Conservation (phyloP, 352 stramenopile genomes). For the Salisapilia sapeloensis region DNA sequence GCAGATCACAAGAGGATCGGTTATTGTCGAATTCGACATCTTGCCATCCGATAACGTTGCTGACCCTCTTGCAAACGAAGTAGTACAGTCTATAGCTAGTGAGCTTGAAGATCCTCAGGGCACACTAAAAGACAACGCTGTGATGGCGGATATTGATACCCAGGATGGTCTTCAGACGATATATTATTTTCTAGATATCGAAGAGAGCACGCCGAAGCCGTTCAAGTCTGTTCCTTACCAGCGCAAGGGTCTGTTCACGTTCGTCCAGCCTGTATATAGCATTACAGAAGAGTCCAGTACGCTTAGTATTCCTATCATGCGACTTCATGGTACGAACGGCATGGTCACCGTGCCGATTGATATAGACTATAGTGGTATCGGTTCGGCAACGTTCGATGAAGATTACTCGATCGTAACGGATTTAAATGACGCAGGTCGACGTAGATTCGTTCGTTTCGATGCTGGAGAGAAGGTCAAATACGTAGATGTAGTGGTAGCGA, state of each 20-base stretch:
- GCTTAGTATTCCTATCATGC: constrained; percentile 23
- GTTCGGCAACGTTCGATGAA: constrained; percentile 11
- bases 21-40: constrained; percentile 48
- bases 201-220: no score
- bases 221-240: no score
- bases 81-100: constrained; percentile 15
- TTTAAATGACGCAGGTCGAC: no score
- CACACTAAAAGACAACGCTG: constrained; percentile 6
- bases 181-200: no score
- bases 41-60: constrained; percentile 23
- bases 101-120: constrained; percentile 22
- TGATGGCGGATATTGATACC: constrained; percentile 8
- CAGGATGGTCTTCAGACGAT: no score
- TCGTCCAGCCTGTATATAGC: constrained; percentile 26
- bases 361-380: constrained; percentile 11
- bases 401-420: constrained; percentile 18
- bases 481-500: constrained; percentile 28
- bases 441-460: constrained; percentile 39
- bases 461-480: constrained; percentile 19
- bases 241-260: constrained; percentile 39
- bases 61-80: constrained; percentile 25
- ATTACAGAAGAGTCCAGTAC: constrained; percentile 29
- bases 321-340: constrained; percentile 22
- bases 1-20: constrained; percentile 25
- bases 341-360: constrained; percentile 24